Conservation (phyloP, 2,329 filamentous ascomycete species). For the Chaetomiaceae sp. region DNA sequence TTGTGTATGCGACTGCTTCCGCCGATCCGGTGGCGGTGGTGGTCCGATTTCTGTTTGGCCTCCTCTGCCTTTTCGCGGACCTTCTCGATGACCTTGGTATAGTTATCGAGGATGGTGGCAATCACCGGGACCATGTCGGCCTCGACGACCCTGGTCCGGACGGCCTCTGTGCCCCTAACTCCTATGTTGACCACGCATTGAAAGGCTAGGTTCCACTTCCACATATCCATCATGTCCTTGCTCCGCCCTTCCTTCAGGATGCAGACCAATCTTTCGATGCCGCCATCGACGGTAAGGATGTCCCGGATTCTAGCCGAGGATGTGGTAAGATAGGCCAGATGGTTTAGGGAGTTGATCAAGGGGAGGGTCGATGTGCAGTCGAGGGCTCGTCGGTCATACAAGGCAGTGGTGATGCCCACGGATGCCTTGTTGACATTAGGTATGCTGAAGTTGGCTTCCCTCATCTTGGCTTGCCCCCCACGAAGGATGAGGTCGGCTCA, state of each 20-base stretch:
- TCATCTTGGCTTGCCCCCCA: constrained; percentile 64
- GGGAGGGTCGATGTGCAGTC: constrained; percentile 97
- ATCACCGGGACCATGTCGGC: constrained; percentile 99
- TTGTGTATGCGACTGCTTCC: constrained; percentile 48
- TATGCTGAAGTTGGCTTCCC: constrained; percentile 99
- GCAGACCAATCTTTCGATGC: constrained; percentile 92
- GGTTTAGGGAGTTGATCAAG: constrained; percentile 97
- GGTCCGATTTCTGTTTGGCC: constrained; percentile 65
- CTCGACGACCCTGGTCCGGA: constrained; percentile 92
- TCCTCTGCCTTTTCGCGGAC: constrained; percentile 83
- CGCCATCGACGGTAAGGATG: constrained; percentile 97
- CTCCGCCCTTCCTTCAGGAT: constrained; percentile 96
- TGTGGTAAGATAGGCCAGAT: constrained; percentile 96
- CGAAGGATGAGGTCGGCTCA: constrained; percentile 27
- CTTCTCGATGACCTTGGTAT: constrained; percentile 93
- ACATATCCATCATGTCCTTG: constrained; percentile 99
- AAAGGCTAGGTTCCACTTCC: constrained; percentile 99
- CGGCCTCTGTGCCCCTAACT: constrained; percentile 88
- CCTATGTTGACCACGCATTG: constrained; percentile 99
- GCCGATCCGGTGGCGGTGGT: constrained; percentile 47
- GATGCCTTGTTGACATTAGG: constrained; percentile 99
- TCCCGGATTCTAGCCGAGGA: constrained; percentile 96
- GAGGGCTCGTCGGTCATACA: constrained; percentile 94
- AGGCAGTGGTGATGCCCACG: constrained; percentile 87
- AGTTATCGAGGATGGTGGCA: constrained; percentile 96